Conservation (phyloP, 768 basidiomycete species). For the Dacryopinax spathularia region DNA sequence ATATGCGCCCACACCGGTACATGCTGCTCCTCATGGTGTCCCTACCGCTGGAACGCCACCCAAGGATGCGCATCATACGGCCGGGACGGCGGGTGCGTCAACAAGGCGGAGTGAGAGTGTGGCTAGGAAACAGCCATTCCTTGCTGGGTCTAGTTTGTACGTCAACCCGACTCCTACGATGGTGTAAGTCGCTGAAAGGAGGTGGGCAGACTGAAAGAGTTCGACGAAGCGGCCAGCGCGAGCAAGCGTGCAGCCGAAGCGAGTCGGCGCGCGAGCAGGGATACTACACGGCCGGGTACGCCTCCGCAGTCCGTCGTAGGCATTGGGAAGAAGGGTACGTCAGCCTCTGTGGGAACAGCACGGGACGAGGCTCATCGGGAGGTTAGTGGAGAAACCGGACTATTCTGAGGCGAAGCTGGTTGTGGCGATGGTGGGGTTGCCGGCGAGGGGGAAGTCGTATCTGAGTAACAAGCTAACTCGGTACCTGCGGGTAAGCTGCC, state of each 20-base stretch:
- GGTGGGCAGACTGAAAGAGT: constrained; percentile 9
- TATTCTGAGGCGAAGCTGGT: constrained; percentile 99
- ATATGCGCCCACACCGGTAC: background rate
- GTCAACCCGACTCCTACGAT: background rate
- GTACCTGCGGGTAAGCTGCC: constrained; percentile 63
- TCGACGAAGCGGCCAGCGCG: constrained; percentile 14
- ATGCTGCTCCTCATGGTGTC: background rate
- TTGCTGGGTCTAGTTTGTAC: background rate
- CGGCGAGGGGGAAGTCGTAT: constrained; percentile 97
- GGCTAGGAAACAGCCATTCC: background rate
- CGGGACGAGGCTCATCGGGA: background rate
- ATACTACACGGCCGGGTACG: constrained; percentile 57
- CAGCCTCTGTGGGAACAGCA: no score
- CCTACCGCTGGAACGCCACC: background rate
- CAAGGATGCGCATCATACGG: background rate
- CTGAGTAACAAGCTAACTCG: constrained; percentile 95
- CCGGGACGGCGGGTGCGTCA: no score
- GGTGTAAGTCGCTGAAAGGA: background rate
- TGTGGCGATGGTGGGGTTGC: constrained; percentile 93
- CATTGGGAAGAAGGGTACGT: constrained; percentile 72
- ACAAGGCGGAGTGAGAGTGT: background rate
- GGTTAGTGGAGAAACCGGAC: constrained; percentile 81
- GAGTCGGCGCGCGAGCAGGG: constrained; percentile 46
- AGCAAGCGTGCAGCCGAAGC: constrained; percentile 49
- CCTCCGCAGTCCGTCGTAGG: constrained; percentile 75